Conservation (phyloP, 2,329 filamentous ascomycete genomes). For the Aspergillus costaricaensis region DNA sequence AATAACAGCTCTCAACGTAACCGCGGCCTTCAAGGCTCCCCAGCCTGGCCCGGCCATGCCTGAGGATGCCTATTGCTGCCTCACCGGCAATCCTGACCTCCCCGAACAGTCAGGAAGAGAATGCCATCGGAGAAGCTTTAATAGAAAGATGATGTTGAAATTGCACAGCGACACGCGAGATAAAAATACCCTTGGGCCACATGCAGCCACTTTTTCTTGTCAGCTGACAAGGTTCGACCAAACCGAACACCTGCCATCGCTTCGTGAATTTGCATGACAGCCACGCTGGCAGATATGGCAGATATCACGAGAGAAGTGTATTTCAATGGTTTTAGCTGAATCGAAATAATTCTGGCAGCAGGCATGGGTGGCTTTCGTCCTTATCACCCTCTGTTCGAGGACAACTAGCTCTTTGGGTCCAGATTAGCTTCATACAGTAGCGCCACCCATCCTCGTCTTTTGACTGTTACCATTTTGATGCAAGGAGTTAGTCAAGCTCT, state of each 20-base stretch:
- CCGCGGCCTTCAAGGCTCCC: conserved; percentile 3
- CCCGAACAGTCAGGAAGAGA: neutral
- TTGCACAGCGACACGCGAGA: neutral
- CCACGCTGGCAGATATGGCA: neutral
- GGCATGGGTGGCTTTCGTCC: neutral
- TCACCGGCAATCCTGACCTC: neutral
- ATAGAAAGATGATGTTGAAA: too few relatives aligned
- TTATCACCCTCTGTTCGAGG: neutral
- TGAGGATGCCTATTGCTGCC: neutral
- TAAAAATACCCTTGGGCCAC: neutral
- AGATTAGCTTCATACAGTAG: neutral
- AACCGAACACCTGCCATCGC: neutral
- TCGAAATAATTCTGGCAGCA: neutral
- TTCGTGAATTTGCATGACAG: neutral
- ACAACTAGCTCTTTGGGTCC: neutral
- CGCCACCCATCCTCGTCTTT: neutral
- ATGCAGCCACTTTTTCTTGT: neutral
- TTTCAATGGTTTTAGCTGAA: neutral
- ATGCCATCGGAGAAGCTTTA: too few relatives aligned
- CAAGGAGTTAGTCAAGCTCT: too few relatives aligned
- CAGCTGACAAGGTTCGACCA: neutral
- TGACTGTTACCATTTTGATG: too few relatives aligned
- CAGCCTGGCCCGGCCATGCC: neutral
- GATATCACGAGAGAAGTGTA: neutral
- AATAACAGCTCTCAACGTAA: neutral